These are phyloP conservation scores for Ogataea henricii DNA, from an alignment of 805 yeast genomes.

Conservation along the genomic window DNA sequence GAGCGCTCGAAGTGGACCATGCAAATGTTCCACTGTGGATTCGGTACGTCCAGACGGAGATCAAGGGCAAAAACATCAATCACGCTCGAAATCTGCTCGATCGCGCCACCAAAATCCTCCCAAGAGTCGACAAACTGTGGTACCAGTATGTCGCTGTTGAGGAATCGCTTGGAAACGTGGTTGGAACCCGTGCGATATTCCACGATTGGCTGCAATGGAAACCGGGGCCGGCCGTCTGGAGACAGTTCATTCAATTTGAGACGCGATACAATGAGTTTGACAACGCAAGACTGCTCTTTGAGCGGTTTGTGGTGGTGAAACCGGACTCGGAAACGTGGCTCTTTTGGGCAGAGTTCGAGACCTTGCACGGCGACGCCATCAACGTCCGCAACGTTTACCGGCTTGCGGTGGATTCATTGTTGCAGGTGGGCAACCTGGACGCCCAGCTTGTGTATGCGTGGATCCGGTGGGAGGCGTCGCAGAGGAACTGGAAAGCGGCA, in stretches of 20 bases:
- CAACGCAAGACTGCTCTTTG: conserved; percentile 60
- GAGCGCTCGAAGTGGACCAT: conserved; percentile 78
- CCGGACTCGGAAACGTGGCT: conserved; percentile 65
- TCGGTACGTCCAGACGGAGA: conserved; percentile 76
- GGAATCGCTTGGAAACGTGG: conserved; percentile 67
- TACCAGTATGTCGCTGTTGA: conserved; percentile 78
- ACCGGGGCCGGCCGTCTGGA: conserved; percentile 70
- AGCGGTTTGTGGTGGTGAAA: conserved; percentile 54
- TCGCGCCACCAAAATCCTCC: conserved; percentile 71
- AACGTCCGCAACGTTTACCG: conserved; percentile 65
- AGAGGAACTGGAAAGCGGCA: conserved; percentile 63
- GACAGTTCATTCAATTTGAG: conserved; percentile 72
- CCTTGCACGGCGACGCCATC: conserved; percentile 45
- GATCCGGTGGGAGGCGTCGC: conserved; percentile 70
- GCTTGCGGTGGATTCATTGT: conserved; percentile 60
- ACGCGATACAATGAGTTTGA: conserved; percentile 54
- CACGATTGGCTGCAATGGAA: conserved; percentile 82
- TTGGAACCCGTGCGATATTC: conserved; percentile 65
- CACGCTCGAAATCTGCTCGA: conserved; percentile 88
- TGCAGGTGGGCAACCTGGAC: conserved; percentile 35
- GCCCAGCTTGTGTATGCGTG: conserved; percentile 49
- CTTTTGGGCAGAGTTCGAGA: conserved; percentile 75
- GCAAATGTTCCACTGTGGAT: conserved; percentile 84
- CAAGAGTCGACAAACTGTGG: conserved; percentile 86
- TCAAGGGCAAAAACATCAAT: conserved; percentile 69